Evolutionary conservation across 2,329 filamentous ascomycete genomes (phyloP).

Genomic region (Amesomyces nigricolor): DNA sequence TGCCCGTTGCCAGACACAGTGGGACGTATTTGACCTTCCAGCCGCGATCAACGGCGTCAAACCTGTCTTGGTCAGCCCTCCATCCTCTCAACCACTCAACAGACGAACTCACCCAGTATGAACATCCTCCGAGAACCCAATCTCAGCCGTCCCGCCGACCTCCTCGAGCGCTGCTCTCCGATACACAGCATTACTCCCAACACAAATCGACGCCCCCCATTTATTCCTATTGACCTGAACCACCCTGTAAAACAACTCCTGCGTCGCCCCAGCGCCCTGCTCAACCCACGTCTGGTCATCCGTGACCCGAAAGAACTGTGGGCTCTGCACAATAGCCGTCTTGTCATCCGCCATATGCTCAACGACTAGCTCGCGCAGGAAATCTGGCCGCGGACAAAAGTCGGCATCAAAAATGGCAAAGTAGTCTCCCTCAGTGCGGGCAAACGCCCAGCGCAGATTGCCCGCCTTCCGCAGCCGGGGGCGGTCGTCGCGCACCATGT

Average conservation of each 20-base stretch:
- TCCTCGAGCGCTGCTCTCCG: constrained; percentile 35
- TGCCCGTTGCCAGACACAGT: constrained; percentile 38
- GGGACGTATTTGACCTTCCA: constrained; percentile 40
- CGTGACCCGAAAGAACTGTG: constrained; percentile 38
- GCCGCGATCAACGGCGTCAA: constrained; percentile 37
- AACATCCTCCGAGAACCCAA: constrained; percentile 41
- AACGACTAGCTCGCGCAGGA: constrained; percentile 35
- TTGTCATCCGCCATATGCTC: constrained; percentile 36
- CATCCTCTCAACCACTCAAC: neutral
- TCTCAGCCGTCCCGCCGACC: constrained; percentile 38
- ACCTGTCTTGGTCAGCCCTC: constrained; percentile 22
- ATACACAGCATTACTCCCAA: constrained; percentile 39
- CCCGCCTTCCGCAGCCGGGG: constrained; percentile 39
- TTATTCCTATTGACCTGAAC: constrained; percentile 38
- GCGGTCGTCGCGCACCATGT: constrained; percentile 37
- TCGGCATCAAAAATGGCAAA: constrained; percentile 41
- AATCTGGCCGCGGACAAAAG: constrained; percentile 39
- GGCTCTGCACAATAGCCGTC: constrained; percentile 38
- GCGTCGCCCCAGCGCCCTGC: constrained; percentile 38
- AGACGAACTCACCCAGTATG: constrained; percentile 34
- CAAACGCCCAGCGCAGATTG: constrained; percentile 39
- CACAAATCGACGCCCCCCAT: constrained; percentile 39
- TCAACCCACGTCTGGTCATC: constrained; percentile 40
- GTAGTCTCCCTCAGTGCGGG: constrained; percentile 35
- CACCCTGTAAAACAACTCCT: constrained; percentile 40